Evolutionary conservation across 345 rosid species (phyloP), one percentile per base, ranked within the genome.

Genomic region (Draba incana): DNA sequence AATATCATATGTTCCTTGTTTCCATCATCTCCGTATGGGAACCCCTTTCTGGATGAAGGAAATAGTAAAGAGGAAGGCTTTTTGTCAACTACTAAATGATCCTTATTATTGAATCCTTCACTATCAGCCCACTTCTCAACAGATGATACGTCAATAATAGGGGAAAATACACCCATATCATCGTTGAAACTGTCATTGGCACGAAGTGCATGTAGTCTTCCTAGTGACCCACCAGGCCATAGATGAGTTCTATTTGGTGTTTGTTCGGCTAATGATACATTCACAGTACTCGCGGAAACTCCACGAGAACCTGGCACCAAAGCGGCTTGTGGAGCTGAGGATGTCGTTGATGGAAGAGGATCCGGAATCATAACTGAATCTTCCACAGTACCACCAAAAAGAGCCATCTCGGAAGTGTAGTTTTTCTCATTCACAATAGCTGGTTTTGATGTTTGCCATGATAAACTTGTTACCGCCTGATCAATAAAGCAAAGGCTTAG

Each of bases 381-480:
- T 65, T 89, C 97, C 73, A 78, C 83, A 56, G 89, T 75, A 64
- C 87, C 90, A 71, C 99, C 99, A 67, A 94, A 71, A 79, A 94
- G 96, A 83, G 90, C 98, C 78, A 84, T 86, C 83, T 92, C 99
- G 38, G 88, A 78, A 46, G 83, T 80, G 78, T 89, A 86, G 68
- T 62, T 85, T 79, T 79, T 86, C 80, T 95, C 98, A 75, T 88
- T 89, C 61, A 95, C 87, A 57, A 78, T 58, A 61, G 85, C 83
- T 62, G 98, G 90, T 85, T 92, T 92, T 64, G 90, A 87, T 83
- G 97, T 89, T 81, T 95, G 98, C 98, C 97, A 95, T 79, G 97
- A 86, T 74, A 95, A 85, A 82, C 98, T 89, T 52, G 97, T 78
- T 66, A 95, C 94, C 48, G 92, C 98, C 99, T 95, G 83, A 71